A percentile compares a stretch with the other conserved stretches of the same genome.
phyloP scores from a whole-genome alignment of 257 asterid species.

The Schizonepeta tenuifolia region DNA sequence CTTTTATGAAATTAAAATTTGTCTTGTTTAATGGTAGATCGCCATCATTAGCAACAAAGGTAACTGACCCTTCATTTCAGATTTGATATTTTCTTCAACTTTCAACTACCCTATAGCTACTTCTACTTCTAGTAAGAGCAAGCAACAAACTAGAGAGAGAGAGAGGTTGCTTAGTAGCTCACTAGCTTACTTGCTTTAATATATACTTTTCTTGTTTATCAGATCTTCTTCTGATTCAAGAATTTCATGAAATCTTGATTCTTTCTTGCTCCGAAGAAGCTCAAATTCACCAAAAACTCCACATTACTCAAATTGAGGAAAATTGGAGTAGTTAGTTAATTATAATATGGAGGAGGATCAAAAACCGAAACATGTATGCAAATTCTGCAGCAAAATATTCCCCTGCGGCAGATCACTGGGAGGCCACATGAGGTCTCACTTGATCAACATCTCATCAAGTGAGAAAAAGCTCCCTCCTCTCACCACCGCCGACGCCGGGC shows the following conservation, averaged over 20 bases:
- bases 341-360: conserved; percentile 57
- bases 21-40: conserved; percentile 29
- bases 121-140: conserved; percentile 33
- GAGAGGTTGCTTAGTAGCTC: conserved; percentile 31
- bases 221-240: conserved; percentile 33
- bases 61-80: conserved; percentile 37
- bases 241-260: neutral
- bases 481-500: neutral
- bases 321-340: no score
- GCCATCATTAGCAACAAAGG: conserved; percentile 42
- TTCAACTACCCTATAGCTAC: conserved; percentile 47
- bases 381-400: conserved; percentile 64
- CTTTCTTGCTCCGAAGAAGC: neutral
- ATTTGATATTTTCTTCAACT: conserved; percentile 42
- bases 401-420: conserved; percentile 45
- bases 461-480: conserved; percentile 48
- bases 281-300: neutral
- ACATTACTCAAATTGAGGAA: neutral
- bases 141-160: conserved; percentile 17
- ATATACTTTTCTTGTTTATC: conserved; percentile 37
- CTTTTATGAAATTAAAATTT: neutral
- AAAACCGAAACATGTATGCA: conserved; percentile 51
- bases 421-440: conserved; percentile 81
- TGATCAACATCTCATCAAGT: conserved; percentile 46
- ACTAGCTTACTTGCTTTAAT: conserved; percentile 35